These are phyloP conservation scores for Adansonia grandidieri DNA, from an alignment of 441 rosid species.

Conservation along the genomic window DNA sequence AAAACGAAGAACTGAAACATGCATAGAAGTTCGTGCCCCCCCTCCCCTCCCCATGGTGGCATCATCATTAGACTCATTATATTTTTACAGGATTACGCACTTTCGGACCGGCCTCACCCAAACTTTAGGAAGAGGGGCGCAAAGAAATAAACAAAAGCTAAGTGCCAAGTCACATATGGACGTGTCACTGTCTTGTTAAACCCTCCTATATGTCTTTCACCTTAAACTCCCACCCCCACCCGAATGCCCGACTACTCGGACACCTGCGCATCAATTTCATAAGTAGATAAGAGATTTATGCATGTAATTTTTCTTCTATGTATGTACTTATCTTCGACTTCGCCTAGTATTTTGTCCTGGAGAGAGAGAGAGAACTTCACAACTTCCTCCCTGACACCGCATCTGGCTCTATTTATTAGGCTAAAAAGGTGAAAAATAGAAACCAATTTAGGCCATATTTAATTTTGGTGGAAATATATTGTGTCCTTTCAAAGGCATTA, in stretches of 20 bases:
- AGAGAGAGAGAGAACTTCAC: neutral
- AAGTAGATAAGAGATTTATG: neutral
- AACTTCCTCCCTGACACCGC: neutral
- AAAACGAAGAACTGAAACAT: constrained; percentile 17
- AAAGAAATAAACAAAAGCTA: neutral
- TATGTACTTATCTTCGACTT: neutral
- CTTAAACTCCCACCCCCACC: constrained; percentile 20
- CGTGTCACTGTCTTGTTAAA: constrained; percentile 28
- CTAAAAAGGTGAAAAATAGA: neutral
- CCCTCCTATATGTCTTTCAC: constrained; percentile 21
- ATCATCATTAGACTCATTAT: neutral
- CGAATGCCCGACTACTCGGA: constrained; percentile 5
- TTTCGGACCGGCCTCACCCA: neutral
- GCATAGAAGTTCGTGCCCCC: constrained; percentile 14
- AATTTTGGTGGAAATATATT: neutral
- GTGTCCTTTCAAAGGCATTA: neutral
- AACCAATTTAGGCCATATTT: neutral
- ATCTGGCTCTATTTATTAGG: constrained; percentile 6
- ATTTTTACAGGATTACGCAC: neutral
- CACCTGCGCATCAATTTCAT: neutral
- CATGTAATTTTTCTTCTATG: constrained; percentile 11
- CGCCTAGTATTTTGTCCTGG: neutral
- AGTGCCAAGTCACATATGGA: constrained; percentile 7
- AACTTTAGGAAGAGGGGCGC: neutral
- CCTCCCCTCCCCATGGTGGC: neutral